A percentile compares a stretch with the other conserved stretches of the same genome.
Conservation (phyloP, 805 yeast species). For the Ogataea methylovora region DNA sequence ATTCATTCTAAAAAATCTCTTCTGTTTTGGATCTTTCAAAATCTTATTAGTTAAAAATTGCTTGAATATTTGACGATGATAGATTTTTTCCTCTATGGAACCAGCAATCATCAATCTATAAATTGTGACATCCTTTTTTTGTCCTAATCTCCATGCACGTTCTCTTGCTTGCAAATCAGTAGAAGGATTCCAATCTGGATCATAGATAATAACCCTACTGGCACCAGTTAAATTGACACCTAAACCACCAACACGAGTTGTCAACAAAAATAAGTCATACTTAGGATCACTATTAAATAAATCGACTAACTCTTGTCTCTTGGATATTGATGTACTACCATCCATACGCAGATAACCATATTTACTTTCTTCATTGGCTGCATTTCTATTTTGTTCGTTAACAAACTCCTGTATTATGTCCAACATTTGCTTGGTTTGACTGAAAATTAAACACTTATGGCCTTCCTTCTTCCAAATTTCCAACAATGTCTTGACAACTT, state of each 20-base stretch:
- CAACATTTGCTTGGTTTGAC: constrained; percentile 92
- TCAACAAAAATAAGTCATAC: constrained; percentile 65
- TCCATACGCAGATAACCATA: constrained; percentile 79
- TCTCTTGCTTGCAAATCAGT: constrained; percentile 96
- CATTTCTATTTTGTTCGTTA: constrained; percentile 26
- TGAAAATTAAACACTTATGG: constrained; percentile 76
- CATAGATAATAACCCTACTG: constrained; percentile 85
- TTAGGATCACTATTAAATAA: constrained; percentile 56
- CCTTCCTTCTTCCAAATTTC: constrained; percentile 70
- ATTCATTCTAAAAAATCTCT: constrained; percentile 85
- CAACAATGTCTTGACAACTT: constrained; percentile 70
- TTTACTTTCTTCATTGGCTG: constrained; percentile 7
- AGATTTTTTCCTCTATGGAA: constrained; percentile 92
- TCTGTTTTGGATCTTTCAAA: constrained; percentile 89
- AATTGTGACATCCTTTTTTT: constrained; percentile 83
- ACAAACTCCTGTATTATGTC: constrained; percentile 74
- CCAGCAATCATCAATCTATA: constrained; percentile 92
- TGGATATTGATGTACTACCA: constrained; percentile 78
- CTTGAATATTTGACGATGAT: constrained; percentile 94
- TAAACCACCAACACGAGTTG: constrained; percentile 94
- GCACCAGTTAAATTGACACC: constrained; percentile 96
- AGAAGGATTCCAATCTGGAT: constrained; percentile 98
- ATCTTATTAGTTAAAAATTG: constrained; percentile 91
- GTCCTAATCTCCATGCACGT: constrained; percentile 96
- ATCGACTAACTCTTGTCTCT: constrained; percentile 76